phyloP scores from a whole-genome alignment of 2,329 filamentous ascomycete species.

The Xylaria sp. region DNA sequence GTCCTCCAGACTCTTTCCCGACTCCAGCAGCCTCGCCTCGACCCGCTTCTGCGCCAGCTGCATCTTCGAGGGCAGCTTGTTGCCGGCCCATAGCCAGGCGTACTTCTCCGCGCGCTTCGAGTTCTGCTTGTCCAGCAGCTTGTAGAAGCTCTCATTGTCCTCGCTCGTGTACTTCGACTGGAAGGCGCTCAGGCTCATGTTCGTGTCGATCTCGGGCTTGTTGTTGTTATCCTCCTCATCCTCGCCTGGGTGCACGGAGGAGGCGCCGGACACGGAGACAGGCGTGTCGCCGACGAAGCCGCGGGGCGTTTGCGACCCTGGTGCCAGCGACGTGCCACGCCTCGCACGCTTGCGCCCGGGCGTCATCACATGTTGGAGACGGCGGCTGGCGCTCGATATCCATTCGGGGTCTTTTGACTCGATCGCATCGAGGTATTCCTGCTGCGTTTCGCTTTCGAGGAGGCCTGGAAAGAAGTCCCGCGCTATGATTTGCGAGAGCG shows the following conservation, averaged over 20 bases:
- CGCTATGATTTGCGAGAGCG: slow-evolving; percentile 92
- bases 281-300: slow-evolving; percentile 81
- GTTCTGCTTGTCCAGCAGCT: slow-evolving; percentile 90
- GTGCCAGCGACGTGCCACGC: slow-evolving; percentile 49
- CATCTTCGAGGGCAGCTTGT: slow-evolving; percentile 86
- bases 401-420: slow-evolving; percentile 86
- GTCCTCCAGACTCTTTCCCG: slow-evolving; percentile 59
- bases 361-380: slow-evolving; percentile 82
- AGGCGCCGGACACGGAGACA: slow-evolving; percentile 63
- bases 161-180: slow-evolving; percentile 96
- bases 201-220: slow-evolving; percentile 71
- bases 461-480: slow-evolving; percentile 97
- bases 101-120: slow-evolving; percentile 85
- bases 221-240: slow-evolving; percentile 54
- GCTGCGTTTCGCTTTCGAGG: slow-evolving; percentile 84
- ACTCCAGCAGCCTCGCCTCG: slow-evolving; percentile 62
- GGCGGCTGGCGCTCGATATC: slow-evolving; percentile 83
- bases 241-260: slow-evolving; percentile 50
- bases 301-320: slow-evolving; percentile 67
- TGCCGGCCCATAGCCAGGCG: slow-evolving; percentile 87
- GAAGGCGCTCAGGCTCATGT: slow-evolving; percentile 84
- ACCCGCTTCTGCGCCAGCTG: slow-evolving; percentile 75
- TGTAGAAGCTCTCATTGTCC: slow-evolving; percentile 97
- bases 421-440: slow-evolving; percentile 91
- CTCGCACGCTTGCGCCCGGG: slow-evolving; percentile 65